A percentile compares a stretch with the other conserved stretches of the same genome.
Evolutionary conservation across 257 asterid species (phyloP).

Genomic region (Solanum habrochaites): DNA sequence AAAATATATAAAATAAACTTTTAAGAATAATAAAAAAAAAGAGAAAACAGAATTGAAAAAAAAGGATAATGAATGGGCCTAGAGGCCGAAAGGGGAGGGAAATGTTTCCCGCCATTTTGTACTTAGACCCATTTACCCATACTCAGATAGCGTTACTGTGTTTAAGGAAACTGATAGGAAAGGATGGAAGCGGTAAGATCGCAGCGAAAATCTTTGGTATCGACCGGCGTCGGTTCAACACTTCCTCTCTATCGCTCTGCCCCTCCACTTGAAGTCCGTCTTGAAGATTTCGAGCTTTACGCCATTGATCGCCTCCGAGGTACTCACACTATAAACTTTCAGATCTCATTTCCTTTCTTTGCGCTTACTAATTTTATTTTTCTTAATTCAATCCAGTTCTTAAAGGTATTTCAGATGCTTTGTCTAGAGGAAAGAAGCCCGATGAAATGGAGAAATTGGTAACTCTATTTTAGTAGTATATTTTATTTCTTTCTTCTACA

Average conservation of each 20-base stretch:
- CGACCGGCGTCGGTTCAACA: constrained; percentile 19
- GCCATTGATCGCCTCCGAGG: constrained; percentile 94
- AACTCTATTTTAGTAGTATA: not conserved
- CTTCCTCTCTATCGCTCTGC: constrained; percentile 75
- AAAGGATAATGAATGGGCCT: not conserved
- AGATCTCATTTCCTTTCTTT: not conserved
- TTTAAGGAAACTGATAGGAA: not conserved
- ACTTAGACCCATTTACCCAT: not conserved
- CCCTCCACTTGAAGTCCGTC: constrained; percentile 80
- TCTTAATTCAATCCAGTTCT: constrained; percentile 42
- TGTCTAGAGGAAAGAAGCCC: constrained; percentile 74
- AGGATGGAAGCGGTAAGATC: constrained; percentile 56
- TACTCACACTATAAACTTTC: not conserved
- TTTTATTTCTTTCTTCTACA: not conserved
- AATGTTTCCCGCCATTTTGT: not conserved
- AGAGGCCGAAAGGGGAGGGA: not conserved
- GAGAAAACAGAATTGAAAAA: not conserved
- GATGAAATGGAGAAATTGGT: constrained; percentile 69
- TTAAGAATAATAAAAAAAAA: not conserved
- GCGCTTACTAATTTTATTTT: not conserved
- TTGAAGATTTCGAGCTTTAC: constrained; percentile 85
- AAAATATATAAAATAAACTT: not conserved
- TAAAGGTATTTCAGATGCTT: constrained; percentile 78
- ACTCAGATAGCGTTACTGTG: not conserved
- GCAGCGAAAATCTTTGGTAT: constrained; percentile 27